Evolutionary conservation across 1,284 basidiomycete species (phyloP).

Genomic region (Ustilago xerochloae): DNA sequence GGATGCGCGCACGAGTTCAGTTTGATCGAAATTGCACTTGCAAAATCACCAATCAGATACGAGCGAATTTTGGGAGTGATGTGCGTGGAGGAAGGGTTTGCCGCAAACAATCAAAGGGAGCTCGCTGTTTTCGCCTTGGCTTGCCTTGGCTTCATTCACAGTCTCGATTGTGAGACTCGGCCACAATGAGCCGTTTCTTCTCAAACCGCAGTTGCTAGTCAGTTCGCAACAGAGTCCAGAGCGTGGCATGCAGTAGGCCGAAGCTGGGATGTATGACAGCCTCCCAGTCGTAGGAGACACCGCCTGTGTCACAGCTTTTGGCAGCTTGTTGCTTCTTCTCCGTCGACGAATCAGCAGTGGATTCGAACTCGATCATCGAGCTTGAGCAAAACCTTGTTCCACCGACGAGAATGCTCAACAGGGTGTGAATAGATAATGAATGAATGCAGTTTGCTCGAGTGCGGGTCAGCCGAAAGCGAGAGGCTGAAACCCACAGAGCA

Average conservation of each 20-base stretch:
- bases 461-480: background rate
- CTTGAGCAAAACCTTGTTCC: too few relatives aligned
- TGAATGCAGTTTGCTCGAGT: background rate
- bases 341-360: too few relatives aligned
- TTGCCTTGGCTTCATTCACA: background rate
- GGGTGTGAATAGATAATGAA: too few relatives aligned
- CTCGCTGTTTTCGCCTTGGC: conserved; percentile 15
- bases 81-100: conserved; percentile 30
- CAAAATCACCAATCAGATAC: conserved; percentile 35
- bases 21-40: background rate
- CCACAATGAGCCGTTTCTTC: background rate
- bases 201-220: background rate
- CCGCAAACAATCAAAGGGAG: too few relatives aligned
- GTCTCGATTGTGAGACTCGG: background rate
- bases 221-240: background rate
- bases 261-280: background rate
- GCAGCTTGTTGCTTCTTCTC: too few relatives aligned
- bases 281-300: background rate
- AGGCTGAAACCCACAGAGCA: conserved; percentile 1
- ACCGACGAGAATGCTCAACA: too few relatives aligned
- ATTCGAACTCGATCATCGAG: too few relatives aligned
- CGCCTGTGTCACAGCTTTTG: background rate
- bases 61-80: conserved; percentile 8
- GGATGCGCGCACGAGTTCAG: background rate
- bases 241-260: background rate